Evolutionary conservation across 768 basidiomycete species (phyloP).

Genomic region (Trametes villosa): DNA sequence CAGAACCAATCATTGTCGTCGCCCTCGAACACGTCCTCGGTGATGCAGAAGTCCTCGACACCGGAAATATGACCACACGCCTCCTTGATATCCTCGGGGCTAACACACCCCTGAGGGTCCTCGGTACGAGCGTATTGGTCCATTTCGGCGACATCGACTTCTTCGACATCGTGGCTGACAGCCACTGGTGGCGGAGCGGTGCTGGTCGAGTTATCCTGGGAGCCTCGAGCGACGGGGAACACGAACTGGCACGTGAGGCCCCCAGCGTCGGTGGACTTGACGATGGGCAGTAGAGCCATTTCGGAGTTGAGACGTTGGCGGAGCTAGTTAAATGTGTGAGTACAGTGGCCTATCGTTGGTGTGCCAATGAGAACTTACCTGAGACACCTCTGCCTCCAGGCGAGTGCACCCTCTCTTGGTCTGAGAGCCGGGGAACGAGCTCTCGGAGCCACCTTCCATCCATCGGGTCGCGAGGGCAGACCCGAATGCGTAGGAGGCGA

Average conservation of each 20-base stretch:
- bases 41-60: neutral
- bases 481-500: neutral
- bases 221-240: neutral
- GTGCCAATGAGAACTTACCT: neutral
- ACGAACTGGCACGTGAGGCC: constrained; percentile 10
- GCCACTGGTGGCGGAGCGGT: neutral
- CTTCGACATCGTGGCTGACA: neutral
- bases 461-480: neutral
- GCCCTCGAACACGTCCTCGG: neutral
- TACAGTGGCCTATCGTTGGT: neutral
- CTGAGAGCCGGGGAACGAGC: neutral
- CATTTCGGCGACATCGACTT: neutral
- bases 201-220: neutral
- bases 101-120: neutral
- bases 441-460: neutral
- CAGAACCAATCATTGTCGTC: neutral
- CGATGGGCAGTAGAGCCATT: constrained; percentile 3
- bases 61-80: neutral
- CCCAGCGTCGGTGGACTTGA: constrained; percentile 5
- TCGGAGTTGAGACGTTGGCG: constrained; percentile 6
- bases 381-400: constrained; percentile 1
- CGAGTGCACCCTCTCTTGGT: constrained; percentile 1
- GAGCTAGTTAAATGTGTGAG: neutral
- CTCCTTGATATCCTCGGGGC: neutral
- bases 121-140: neutral